Base-by-base conservation (phyloP, 75 land plant genomes). In the Sequoia sempervirens region DNA sequence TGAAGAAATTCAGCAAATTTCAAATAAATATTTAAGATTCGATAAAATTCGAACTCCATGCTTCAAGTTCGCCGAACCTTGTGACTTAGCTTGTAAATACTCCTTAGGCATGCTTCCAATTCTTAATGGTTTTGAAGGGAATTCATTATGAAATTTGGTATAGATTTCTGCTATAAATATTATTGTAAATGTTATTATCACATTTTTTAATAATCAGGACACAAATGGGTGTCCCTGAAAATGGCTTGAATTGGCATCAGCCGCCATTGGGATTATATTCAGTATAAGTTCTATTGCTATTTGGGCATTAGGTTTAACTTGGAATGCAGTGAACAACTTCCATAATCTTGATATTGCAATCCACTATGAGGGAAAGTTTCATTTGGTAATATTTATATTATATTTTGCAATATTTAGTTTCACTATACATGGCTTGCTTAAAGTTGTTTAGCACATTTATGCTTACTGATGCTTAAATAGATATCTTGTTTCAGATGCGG, bases 401-500 rank as follows among this genome's bases (percentile, higher is more conserved):
- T 78, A 43, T 43, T 41, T 76, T 9, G 23, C 46, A 40, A 41
- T 32, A 45, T n/a, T 78, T 78, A n/a, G 46, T 12, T 78, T 78
- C 47, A 43, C 23, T 78, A 43, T 40, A 43, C 30, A n/a, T n/a
- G 43, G 80, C 80, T 45, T 45, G 80, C 47, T 45, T 78, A 11
- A 78, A 61, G 18, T 40, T 23, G 14, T 10, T 45, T 78, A 13
- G 4, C 41, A 10, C 14, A 26, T 78, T 78, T n/a, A 30, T 78
- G 80, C 80, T 78, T 45, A 78, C n/a, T 78, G 30, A 26, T 43
- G 47, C 46, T 45, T 43, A 45, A 78, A n/a, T 45, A 78, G 80
- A 45, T 81, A 34, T 41, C 6, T 9, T 87, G 54, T 45, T 86
- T 80, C 91, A 90, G 91, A 90, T 84, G 91, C 83, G 8, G 91